phyloP scores from a whole-genome alignment of 495 filamentous ascomycete genomes.

The Penicillium waksmanii region DNA sequence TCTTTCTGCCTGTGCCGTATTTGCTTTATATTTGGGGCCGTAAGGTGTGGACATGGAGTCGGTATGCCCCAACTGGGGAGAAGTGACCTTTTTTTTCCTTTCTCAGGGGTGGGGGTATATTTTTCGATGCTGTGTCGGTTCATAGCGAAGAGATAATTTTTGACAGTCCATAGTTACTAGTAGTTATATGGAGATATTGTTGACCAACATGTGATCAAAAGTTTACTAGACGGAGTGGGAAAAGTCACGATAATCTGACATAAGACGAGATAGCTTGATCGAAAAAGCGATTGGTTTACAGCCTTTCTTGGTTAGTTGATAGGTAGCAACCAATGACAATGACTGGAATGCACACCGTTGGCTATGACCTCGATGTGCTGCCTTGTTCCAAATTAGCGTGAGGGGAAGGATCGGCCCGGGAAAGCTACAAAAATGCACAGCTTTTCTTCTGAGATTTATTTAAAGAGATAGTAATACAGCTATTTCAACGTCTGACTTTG shows the following conservation, averaged over 20 bases:
- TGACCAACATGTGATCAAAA: not conserved
- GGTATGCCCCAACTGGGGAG: constrained; percentile 6
- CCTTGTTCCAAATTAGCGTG: not conserved
- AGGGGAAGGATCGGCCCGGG: no score
- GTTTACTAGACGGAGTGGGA: not conserved
- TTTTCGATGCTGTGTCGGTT: no score
- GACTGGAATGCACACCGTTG: not conserved
- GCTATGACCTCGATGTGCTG: not conserved
- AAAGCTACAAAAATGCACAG: no score
- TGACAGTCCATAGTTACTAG: no score
- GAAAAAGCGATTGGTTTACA: not conserved
- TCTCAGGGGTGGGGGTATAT: no score
- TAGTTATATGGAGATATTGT: not conserved
- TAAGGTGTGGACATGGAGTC: constrained; percentile 16
- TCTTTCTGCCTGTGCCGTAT: constrained; percentile 56
- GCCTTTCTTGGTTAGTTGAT: not conserved
- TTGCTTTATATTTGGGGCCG: constrained; percentile 26
- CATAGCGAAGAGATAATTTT: no score
- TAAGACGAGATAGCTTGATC: not conserved
- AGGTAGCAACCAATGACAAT: not conserved
- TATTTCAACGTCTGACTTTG: not conserved
- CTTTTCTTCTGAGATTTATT: no score
- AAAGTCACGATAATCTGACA: not conserved
- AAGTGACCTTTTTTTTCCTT: no score
- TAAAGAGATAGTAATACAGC: no score